phyloP scores from a whole-genome alignment of 2,329 filamentous ascomycete genomes.

The Beauveria scarabaeidicola region DNA sequence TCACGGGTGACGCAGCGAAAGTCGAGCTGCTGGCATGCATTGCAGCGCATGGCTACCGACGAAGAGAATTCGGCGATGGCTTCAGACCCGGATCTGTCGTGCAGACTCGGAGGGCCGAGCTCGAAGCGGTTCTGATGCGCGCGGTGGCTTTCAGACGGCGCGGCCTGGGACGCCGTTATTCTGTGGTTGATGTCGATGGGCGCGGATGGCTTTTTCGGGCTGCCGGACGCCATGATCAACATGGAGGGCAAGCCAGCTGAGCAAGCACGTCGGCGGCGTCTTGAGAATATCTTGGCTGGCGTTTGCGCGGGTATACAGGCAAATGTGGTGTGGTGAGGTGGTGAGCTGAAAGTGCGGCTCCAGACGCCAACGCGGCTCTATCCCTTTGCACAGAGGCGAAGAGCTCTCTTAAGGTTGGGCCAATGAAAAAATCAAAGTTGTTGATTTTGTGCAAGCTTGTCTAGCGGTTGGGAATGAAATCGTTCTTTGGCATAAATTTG shows the following conservation, averaged over 20 bases:
- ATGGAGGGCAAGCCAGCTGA: neutral
- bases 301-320: neutral
- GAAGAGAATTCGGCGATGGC: conserved; percentile 14
- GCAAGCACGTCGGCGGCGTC: neutral
- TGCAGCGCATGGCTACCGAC: conserved; percentile 50
- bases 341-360: neutral
- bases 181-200: conserved; percentile 2
- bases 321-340: neutral
- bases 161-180: neutral
- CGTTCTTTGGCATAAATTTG: conserved; percentile 1
- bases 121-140: conserved; percentile 26
- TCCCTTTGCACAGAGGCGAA: neutral
- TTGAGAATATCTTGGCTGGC: neutral
- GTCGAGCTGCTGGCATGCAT: conserved; percentile 66
- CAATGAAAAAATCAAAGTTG: neutral
- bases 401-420: neutral
- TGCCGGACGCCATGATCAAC: conserved; percentile 7
- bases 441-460: neutral
- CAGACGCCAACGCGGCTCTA: neutral
- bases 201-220: neutral
- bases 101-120: conserved; percentile 41
- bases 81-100: conserved; percentile 22
- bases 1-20: conserved; percentile 67
- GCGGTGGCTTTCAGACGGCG: neutral
- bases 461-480: conserved; percentile 1